Conservation (phyloP, 169 alveolate species). For the Plasmodium billcollinsi region DNA sequence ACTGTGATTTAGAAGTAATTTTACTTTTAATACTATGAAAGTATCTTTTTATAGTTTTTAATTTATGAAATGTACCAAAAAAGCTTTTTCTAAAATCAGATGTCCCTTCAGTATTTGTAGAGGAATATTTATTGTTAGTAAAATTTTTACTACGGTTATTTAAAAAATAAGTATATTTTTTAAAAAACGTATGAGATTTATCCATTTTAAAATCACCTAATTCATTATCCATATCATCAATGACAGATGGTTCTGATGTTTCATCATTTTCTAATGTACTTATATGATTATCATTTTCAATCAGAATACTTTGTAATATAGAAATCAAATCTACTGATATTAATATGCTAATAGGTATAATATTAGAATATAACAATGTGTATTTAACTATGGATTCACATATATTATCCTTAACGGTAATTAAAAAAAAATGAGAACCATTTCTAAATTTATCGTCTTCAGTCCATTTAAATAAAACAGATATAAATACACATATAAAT, state of each 20-base stretch:
- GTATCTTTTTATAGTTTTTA: conserved; percentile 18
- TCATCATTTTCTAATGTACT: conserved; percentile 68
- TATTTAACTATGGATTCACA: conserved; percentile 68
- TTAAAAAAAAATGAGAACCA: conserved; percentile 44
- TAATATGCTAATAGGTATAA: conserved; percentile 66
- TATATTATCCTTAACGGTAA: conserved; percentile 47
- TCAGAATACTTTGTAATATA: conserved; percentile 49
- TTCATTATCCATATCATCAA: conserved; percentile 28
- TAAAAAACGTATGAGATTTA: conserved; percentile 52
- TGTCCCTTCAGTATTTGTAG: conserved; percentile 19
- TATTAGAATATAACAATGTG: conserved; percentile 47
- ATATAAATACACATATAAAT: conserved; percentile 60
- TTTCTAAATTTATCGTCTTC: conserved; percentile 73
- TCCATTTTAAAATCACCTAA: conserved; percentile 25
- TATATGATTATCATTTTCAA: conserved; percentile 68
- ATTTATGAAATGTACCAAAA: conserved; percentile 43
- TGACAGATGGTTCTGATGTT: conserved; percentile 40
- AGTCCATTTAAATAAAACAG: conserved; percentile 74
- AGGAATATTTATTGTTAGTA: conserved; percentile 12
- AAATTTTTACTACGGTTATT: conserved; percentile 34
- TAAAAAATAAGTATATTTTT: conserved; percentile 61
- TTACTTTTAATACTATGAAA: conserved; percentile 27
- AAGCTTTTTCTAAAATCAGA: conserved; percentile 28
- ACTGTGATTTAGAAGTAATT: background rate
- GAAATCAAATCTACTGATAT: conserved; percentile 66